Evolutionary conservation across 306 rosid species (phyloP).

Genomic region (Biancaea sappan): DNA sequence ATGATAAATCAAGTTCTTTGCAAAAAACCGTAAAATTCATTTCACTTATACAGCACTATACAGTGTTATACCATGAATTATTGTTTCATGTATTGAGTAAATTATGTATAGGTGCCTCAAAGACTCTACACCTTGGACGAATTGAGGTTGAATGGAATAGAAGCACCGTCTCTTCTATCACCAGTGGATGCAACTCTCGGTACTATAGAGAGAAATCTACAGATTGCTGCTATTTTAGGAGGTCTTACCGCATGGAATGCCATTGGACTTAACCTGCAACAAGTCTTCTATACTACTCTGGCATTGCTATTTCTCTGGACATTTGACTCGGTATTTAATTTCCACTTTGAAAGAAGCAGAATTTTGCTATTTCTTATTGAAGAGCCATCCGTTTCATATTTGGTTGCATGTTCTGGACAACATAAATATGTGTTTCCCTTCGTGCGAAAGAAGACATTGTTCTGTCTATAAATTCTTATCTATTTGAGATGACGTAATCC

Average conservation of each 20-base stretch:
- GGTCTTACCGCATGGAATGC: slow-evolving; percentile 72
- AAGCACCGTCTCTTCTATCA: slow-evolving; percentile 71
- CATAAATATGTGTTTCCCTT: not conserved
- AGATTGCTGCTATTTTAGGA: slow-evolving; percentile 64
- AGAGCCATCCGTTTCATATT: not conserved
- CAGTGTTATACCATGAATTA: not conserved
- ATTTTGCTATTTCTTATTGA: too few species aligned
- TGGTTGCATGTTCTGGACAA: slow-evolving; percentile 8
- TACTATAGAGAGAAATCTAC: slow-evolving; percentile 75
- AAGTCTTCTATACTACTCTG: slow-evolving; percentile 60
- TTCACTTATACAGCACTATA: not conserved
- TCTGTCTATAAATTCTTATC: slow-evolving; percentile 9
- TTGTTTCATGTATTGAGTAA: slow-evolving; percentile 7
- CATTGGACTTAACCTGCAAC: slow-evolving; percentile 56
- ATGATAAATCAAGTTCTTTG: not conserved
- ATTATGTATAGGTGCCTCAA: slow-evolving; percentile 71
- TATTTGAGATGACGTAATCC: not conserved
- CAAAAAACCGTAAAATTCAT: not conserved
- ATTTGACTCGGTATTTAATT: slow-evolving; percentile 60
- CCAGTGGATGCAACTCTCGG: slow-evolving; percentile 88
- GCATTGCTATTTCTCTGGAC: slow-evolving; percentile 81
- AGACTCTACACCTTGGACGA: slow-evolving; percentile 95
- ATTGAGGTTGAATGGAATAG: slow-evolving; percentile 87
- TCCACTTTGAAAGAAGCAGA: not conserved
- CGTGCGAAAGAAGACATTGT: not conserved